Evolutionary conservation across 73 alveolate genomes (phyloP), one percentile per base, ranked within the genome.

Genomic region (Blepharisma stoltei): DNA sequence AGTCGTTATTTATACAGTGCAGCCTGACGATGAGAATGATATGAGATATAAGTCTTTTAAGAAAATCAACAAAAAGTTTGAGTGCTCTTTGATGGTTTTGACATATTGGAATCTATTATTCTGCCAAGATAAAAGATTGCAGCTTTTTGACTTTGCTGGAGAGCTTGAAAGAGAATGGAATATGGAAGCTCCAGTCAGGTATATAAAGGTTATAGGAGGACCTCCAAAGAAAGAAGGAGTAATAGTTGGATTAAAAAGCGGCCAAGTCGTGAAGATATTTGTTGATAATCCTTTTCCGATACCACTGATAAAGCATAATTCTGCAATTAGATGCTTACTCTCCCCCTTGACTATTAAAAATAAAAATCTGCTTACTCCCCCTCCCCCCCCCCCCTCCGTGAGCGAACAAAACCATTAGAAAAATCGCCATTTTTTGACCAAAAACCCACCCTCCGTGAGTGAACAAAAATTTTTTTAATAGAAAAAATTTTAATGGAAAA

Each of bases 211-310:
- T 4, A 89, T 96, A 32, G 98, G 99, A 6, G 99, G 99, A 6
- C 97, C 97, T 0, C 96, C 97, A 32, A 87, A 92, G 88, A 84
- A 97, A 67, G 99, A 96, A 83, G 98, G 99, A 1, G 83, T 96
- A 77, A 71, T 96, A n/a, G 90, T 96, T 54, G 97, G 99, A 67
- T 68, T 88, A 41, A 87, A 89, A 81, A 84, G 90, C 54, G 98
- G 98, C 73, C 81, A 83, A 48, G 94, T 86, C 67, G 38, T 89
- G 89, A 92, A 91, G 73, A 83, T 96, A 53, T 95, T 94, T 78
- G 91, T 96, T 66, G 99, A 96, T 84, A 96, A 96, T 84, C 98
- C 97, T 67, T 96, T 96, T 83, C 99, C 99, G 2, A 95, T 96
- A 65, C 91, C 93, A 46, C 89, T 96, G 75, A 88, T 93, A 55